Conservation (phyloP, 176 grass and related monocot genomes). For the Oryza coarctata region DNA sequence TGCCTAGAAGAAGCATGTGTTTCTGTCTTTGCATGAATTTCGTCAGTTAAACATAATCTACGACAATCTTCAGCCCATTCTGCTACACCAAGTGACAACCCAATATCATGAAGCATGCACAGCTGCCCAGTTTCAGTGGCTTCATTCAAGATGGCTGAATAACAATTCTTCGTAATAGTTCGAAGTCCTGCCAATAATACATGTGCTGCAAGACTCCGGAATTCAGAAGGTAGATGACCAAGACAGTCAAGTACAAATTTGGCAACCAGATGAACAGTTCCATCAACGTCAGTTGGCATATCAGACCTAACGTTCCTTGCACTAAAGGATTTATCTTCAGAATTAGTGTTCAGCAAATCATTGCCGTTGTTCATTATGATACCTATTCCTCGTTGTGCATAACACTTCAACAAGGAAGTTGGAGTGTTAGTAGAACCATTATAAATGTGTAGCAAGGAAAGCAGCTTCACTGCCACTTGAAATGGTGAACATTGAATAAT, state of each 20-base stretch:
- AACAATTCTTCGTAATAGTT: constrained; percentile 62
- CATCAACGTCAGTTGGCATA: constrained; percentile 45
- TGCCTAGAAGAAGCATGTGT: constrained; percentile 38
- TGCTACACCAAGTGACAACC: constrained; percentile 68
- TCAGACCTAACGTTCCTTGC: constrained; percentile 37
- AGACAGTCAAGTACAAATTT: constrained; percentile 84
- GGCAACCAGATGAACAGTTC: constrained; percentile 41
- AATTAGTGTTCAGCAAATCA: constrained; percentile 46
- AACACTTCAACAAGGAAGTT: constrained; percentile 82
- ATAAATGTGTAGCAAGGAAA: constrained; percentile 82
- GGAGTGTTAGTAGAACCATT: constrained; percentile 68
- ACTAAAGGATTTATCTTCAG: constrained; percentile 27
- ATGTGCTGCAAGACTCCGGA: constrained; percentile 68
- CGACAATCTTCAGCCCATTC: constrained; percentile 84
- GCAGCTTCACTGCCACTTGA: constrained; percentile 67
- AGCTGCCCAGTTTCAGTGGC: constrained; percentile 56
- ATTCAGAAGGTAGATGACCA: constrained; percentile 72
- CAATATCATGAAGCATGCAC: constrained; percentile 98
- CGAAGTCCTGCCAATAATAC: constrained; percentile 73
- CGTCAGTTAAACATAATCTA: constrained; percentile 55
- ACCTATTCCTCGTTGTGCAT: constrained; percentile 62
- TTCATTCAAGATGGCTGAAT: constrained; percentile 58
- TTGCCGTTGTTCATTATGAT: constrained; percentile 58
- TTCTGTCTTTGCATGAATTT: constrained; percentile 31
- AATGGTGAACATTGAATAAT: constrained; percentile 75